Evolutionary conservation across 148 eudicot genomes (phyloP).

Genomic region (Amaranthus hypochondriacus): DNA sequence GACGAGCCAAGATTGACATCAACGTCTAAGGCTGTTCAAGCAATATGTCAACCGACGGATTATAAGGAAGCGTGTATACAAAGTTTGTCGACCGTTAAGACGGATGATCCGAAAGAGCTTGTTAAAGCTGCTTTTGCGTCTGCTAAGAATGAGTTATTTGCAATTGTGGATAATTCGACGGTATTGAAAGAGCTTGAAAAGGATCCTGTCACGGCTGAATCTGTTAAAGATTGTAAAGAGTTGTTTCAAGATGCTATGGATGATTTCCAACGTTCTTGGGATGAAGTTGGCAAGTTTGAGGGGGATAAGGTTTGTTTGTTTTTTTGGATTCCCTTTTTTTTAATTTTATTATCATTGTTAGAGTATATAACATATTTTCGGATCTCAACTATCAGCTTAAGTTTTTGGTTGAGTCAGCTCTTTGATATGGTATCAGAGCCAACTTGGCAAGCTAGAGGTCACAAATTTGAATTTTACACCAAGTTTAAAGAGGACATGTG

Average conservation of each 20-base stretch:
- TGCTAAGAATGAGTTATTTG: constrained; percentile 32
- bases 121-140: constrained; percentile 44
- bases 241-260: constrained; percentile 37
- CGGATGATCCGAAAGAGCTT: constrained; percentile 54
- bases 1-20: constrained; percentile 17
- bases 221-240: constrained; percentile 45
- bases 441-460: too few species aligned
- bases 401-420: too few species aligned
- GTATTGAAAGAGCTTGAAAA: constrained; percentile 31
- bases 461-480: too few species aligned
- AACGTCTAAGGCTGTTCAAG: constrained; percentile 45
- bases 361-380: too few species aligned
- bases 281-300: constrained; percentile 33
- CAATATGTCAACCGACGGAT: constrained; percentile 55
- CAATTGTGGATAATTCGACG: constrained; percentile 28
- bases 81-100: constrained; percentile 28
- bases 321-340: not conserved
- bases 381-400: too few species aligned
- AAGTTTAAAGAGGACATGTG: too few species aligned
- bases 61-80: constrained; percentile 48
- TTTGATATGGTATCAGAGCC: too few species aligned
- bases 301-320: constrained; percentile 1
- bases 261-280: constrained; percentile 45
- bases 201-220: constrained; percentile 41
- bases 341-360: not conserved